phyloP scores from a whole-genome alignment of 164 flowering plant species.

The Vitis amurensis region DNA sequence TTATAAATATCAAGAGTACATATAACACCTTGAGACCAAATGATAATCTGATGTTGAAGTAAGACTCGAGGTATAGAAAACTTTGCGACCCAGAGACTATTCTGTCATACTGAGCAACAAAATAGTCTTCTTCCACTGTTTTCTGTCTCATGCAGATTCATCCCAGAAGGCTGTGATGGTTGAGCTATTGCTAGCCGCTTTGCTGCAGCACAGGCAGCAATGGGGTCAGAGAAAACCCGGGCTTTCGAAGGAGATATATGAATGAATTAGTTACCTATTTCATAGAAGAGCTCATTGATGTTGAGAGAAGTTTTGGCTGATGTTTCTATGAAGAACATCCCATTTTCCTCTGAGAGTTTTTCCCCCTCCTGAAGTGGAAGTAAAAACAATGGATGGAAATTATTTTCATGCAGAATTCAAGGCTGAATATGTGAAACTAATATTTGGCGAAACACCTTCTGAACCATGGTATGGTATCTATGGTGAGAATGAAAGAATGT shows the following conservation, averaged over 20 bases:
- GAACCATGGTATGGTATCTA: too few species aligned
- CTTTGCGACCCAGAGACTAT: background rate
- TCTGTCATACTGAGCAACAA: conserved; percentile 34
- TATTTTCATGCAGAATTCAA: background rate
- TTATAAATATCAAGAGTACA: background rate
- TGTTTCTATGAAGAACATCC: conserved; percentile 62
- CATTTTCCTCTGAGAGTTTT: conserved; percentile 55
- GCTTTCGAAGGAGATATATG: too few species aligned
- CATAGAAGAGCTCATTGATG: conserved; percentile 60
- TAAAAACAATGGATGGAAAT: background rate
- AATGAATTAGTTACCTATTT: conserved; percentile 42
- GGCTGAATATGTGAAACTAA: background rate
- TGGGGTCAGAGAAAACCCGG: too few species aligned
- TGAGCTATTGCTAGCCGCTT: conserved; percentile 30
- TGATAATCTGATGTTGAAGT: background rate
- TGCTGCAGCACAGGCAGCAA: conserved; percentile 19
- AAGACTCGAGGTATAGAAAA: background rate
- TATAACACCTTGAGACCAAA: background rate
- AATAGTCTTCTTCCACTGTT: conserved; percentile 14
- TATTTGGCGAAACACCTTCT: too few species aligned
- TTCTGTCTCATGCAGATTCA: conserved; percentile 20
- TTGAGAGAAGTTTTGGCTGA: conserved; percentile 65
- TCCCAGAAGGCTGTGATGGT: conserved; percentile 26
- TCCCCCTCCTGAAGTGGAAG: conserved; percentile 45
- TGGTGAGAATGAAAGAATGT: too few species aligned